Conservation (phyloP, 2,329 filamentous ascomycete genomes). For the Ilyonectria destructans region DNA sequence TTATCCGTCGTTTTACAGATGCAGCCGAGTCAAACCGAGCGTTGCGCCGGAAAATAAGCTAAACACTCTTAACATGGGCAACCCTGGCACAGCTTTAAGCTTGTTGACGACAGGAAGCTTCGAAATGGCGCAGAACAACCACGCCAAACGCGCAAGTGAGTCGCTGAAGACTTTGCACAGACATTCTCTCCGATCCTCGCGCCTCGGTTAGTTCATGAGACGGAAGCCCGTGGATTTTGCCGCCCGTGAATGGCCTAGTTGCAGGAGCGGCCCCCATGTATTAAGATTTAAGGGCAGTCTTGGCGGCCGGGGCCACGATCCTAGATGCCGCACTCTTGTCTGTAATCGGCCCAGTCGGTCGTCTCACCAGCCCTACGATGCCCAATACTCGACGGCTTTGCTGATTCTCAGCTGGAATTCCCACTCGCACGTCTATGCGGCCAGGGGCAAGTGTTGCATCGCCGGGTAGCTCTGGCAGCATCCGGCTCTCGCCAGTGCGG, state of each 20-base stretch:
- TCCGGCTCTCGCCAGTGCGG: neutral
- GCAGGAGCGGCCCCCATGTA: conserved; percentile 13
- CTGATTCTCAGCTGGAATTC: neutral
- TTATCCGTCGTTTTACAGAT: neutral
- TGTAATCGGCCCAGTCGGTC: neutral
- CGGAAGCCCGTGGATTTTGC: conserved; percentile 6
- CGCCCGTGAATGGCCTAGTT: conserved; percentile 5
- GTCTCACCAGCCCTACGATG: neutral
- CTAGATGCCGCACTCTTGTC: conserved; percentile 9
- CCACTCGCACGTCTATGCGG: neutral
- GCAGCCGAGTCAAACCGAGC: neutral
- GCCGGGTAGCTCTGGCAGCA: neutral
- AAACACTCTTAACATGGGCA: neutral
- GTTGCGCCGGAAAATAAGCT: conserved; percentile 1
- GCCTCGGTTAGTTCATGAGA: conserved; percentile 4
- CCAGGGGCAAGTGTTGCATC: conserved; percentile 5
- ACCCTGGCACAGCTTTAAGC: neutral
- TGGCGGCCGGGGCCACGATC: conserved; percentile 20
- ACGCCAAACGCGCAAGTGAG: neutral
- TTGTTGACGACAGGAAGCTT: conserved; percentile 5
- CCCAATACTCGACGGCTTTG: conserved; percentile 8
- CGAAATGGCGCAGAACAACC: neutral
- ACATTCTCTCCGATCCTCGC: neutral
- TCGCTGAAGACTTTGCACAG: neutral
- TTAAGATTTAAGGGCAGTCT: conserved; percentile 28